Evolutionary conservation across 495 filamentous ascomycete species (phyloP), one percentile per base, ranked within the genome.

Genomic region (Neurospora sp.): DNA sequence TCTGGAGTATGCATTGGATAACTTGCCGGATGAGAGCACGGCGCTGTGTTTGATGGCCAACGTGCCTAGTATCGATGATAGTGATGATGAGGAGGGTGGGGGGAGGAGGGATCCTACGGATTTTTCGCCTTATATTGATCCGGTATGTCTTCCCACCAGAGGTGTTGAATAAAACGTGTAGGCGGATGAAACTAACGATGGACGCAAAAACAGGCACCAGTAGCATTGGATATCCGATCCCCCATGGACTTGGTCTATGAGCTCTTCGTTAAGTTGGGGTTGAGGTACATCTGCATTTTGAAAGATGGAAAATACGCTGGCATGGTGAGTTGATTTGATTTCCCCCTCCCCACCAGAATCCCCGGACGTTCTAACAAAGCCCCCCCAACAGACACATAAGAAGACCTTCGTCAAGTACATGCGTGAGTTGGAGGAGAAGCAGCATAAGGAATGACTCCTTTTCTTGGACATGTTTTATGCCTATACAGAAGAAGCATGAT

Each of bases 231-330:
- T 78, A 91, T 96, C 39, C 88, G 91, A 77, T 94, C 91, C 2
- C 94, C 96, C 3, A 96, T 99, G 86, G 95, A 99, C 80, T 80
- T 98, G 70, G 96, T 97, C 46, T 98, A 97, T 75, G 95, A 99
- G 79, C 97, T 93, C 76, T 99, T 98, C 82, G 93, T 93, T 59
- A 99, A 99, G 81, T 83, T 99, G 20, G 96, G 96, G 1, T 80
- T 99, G 73, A 86, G 96, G 72, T 98, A 98, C 81, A 90, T 99
- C 59, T 98, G 96, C 82, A 94, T 97, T 22, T 81, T 97, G 35
- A 87, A 84, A 46, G 89, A 97, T 77, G 96, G 96, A 27, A 87
- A 89, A 42, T 98, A 93, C 82, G 93, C 92, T 2, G 96, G 96
- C 71, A 86, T 99, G 84, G 93, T 97, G 80, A 83, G 88, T 77